Evolutionary conservation across 2,329 filamentous ascomycete genomes (phyloP).

Genomic region (Exophiala alcalophila): DNA sequence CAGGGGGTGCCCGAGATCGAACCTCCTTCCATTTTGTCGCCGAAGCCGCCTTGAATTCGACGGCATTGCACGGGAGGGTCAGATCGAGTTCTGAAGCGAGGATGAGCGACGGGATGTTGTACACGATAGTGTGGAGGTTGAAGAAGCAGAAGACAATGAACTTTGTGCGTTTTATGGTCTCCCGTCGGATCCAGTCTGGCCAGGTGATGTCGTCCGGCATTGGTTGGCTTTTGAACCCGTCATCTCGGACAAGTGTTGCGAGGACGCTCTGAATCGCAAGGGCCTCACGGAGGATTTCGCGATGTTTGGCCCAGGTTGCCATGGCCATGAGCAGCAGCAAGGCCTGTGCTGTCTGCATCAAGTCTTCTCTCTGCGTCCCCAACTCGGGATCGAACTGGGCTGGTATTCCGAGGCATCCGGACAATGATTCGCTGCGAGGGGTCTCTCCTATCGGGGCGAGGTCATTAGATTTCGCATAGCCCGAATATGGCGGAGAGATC

Average conservation of each 20-base stretch:
- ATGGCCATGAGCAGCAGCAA: slow-evolving; percentile 31
- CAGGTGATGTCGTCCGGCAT: slow-evolving; percentile 28
- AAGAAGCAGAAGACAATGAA: slow-evolving; percentile 41
- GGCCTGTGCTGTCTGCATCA: slow-evolving; percentile 29
- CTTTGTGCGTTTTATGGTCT: slow-evolving; percentile 37
- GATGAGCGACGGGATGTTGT: slow-evolving; percentile 39
- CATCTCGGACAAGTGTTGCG: slow-evolving; percentile 29
- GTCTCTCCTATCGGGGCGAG: slow-evolving; percentile 13
- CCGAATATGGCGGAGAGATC: slow-evolving; percentile 20
- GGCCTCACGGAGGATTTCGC: slow-evolving; percentile 29
- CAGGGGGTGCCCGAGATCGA: slow-evolving; percentile 32
- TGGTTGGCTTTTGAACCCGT: slow-evolving; percentile 25
- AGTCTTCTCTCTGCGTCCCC: slow-evolving; percentile 18
- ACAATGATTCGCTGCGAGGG: slow-evolving; percentile 20
- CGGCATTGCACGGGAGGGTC: slow-evolving; percentile 39
- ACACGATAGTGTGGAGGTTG: slow-evolving; percentile 41
- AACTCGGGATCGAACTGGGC: slow-evolving; percentile 17
- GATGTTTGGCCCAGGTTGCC: slow-evolving; percentile 32
- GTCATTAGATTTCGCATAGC: slow-evolving; percentile 7
- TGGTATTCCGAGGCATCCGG: slow-evolving; percentile 23
- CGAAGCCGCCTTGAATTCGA: slow-evolving; percentile 37
- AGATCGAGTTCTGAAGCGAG: slow-evolving; percentile 39
- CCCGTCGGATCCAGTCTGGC: slow-evolving; percentile 39
- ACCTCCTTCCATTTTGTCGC: slow-evolving; percentile 35
- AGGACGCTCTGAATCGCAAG: slow-evolving; percentile 32